Base-by-base conservation (phyloP, 352 stramenopile species). In the Globisporangium paddicum region DNA sequence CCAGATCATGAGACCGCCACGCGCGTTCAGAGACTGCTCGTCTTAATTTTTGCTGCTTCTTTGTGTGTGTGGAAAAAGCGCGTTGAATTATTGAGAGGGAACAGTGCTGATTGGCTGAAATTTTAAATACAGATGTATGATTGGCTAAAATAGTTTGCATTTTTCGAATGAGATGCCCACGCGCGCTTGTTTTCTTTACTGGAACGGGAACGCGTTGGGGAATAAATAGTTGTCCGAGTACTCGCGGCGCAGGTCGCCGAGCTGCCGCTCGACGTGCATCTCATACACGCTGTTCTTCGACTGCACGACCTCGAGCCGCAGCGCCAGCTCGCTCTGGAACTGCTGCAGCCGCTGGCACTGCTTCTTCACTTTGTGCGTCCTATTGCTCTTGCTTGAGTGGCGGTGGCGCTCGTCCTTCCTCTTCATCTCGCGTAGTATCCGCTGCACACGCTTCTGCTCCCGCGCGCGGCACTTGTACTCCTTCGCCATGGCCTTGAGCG, bases 191-290 rank as follows among this genome's bases (percentile, higher is more conserved):
- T 18, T 11, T 16, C 38, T 34, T 51, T 38, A 61, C 34, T 61
- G 55, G 28, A 61, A 54, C 32, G 61, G 25, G 26, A 35, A 45
- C 28, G 70, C 59, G 45, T 64, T 72, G 58, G 70, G 59, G 62
- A 90, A 88, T 18, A 92, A 77, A 67, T 76, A 87, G 34, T 74
- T 75, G 58, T 89, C 75, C 23, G 69, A 63, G 66, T 89, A 89
- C 65, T 89, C 75, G 55, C 76, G 77, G 10, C 73, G 73, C 32
- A 93, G 58, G 28, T 89, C 69, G 11, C 58, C 61, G 42, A 87
- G 57, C 10, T 82, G 48, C 52, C 75, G 68, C 45, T 88, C 75
- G 52, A 85, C 60, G 28, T 84, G 42, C 65, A 93, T 70, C 42
- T 89, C 65, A 34, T 65, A 73, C 48, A 73, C 67, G 49, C 66